Evolutionary conservation across 1,284 basidiomycete species (phyloP).

Genomic region (Peniophora sp.): DNA sequence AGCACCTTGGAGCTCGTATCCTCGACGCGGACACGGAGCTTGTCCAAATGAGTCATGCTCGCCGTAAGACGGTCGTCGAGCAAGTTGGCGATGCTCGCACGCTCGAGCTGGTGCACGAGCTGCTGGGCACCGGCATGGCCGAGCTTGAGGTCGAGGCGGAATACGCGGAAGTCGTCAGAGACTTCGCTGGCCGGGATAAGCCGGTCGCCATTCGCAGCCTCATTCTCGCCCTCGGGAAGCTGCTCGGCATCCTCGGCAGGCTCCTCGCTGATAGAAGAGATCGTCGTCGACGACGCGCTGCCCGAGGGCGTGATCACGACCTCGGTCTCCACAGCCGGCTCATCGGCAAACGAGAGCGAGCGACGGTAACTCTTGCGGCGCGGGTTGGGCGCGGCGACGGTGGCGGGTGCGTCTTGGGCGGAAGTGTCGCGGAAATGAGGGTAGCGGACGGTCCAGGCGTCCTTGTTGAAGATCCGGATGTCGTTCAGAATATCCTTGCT

Average conservation of each 20-base stretch:
- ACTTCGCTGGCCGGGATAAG: conserved; percentile 33
- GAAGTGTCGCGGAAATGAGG: conserved; percentile 53
- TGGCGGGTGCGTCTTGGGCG: conserved; percentile 13
- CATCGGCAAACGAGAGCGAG: conserved; percentile 78
- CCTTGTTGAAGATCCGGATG: conserved; percentile 77
- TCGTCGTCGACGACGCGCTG: conserved; percentile 35
- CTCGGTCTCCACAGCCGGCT: conserved; percentile 60
- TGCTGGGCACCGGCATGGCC: conserved; percentile 71
- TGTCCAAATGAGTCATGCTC: conserved; percentile 76
- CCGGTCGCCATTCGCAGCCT: conserved; percentile 28
- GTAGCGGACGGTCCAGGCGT: conserved; percentile 84
- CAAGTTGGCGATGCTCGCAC: conserved; percentile 87
- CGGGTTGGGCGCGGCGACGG: conserved; percentile 17
- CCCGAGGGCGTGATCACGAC: conserved; percentile 57
- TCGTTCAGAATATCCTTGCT: conserved; percentile 66
- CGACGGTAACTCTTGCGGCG: conserved; percentile 43
- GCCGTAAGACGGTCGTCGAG: conserved; percentile 82
- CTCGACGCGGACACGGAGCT: conserved; percentile 79
- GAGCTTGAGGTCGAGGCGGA: conserved; percentile 90
- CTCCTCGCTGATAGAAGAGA: background rate
- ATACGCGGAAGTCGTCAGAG: conserved; percentile 74
- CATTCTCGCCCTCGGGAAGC: conserved; percentile 24
- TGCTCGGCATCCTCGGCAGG: conserved; percentile 23
- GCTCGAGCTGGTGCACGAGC: conserved; percentile 88
- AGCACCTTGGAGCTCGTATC: conserved; percentile 95